A percentile compares a stretch with the other conserved stretches of the same genome.
phyloP scores from a whole-genome alignment of 768 basidiomycete species.

The Porpolomopsis calyptriformis region DNA sequence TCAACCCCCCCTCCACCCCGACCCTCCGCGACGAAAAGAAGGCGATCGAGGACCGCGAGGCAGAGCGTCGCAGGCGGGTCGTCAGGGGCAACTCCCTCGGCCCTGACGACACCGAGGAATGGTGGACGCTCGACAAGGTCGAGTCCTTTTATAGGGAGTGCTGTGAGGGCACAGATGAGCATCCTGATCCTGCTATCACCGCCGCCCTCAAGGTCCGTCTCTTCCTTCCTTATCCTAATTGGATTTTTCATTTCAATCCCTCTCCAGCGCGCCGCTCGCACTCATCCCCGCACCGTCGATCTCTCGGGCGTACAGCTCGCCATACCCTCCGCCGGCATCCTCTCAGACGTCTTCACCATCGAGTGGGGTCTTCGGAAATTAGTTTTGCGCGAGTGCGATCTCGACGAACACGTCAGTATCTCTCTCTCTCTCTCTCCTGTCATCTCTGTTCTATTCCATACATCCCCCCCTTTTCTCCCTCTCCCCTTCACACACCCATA shows the following conservation, averaged over 20 bases:
- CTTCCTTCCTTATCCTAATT: neutral
- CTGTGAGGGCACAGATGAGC: slow-evolving; percentile 66
- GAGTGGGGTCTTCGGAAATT: slow-evolving; percentile 90
- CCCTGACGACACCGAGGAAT: slow-evolving; percentile 39
- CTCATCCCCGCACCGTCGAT: slow-evolving; percentile 61
- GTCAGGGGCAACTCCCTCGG: slow-evolving; percentile 40
- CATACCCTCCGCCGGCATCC: slow-evolving; percentile 55
- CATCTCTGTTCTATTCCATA: slow-evolving; percentile 4
- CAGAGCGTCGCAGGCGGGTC: slow-evolving; percentile 54
- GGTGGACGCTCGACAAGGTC: slow-evolving; percentile 82
- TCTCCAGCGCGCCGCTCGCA: slow-evolving; percentile 38
- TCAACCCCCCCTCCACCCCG: slow-evolving; percentile 75
- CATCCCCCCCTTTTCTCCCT: neutral
- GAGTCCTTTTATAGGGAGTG: slow-evolving; percentile 83
- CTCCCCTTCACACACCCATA: no score
- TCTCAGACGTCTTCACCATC: slow-evolving; percentile 85
- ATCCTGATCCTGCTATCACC: slow-evolving; percentile 54
- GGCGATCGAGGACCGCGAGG: slow-evolving; percentile 67
- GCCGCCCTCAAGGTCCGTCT: slow-evolving; percentile 55
- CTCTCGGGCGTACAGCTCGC: slow-evolving; percentile 74
- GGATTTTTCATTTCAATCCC: neutral
- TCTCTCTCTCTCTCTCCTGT: slow-evolving; percentile 4
- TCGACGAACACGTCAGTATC: slow-evolving; percentile 74
- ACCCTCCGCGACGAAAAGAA: slow-evolving; percentile 72
- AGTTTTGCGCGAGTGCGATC: slow-evolving; percentile 74